These are phyloP conservation scores for Boehmeria nivea DNA, from an alignment of 306 rosid species.

Conservation along the genomic window DNA sequence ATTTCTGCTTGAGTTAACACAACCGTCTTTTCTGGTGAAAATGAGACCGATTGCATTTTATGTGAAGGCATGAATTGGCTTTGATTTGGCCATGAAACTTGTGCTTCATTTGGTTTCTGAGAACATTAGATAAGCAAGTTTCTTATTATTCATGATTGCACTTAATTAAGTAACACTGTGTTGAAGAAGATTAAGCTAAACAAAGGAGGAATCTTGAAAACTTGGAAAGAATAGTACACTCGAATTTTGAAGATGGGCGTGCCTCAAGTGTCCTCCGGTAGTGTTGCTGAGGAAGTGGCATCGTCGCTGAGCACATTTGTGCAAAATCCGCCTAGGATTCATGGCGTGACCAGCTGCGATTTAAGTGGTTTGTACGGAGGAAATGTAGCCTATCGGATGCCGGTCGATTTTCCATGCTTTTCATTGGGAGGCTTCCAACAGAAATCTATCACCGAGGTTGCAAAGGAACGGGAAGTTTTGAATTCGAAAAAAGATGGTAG, in stretches of 20 bases:
- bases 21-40: neutral
- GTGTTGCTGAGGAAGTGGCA: constrained; percentile 55
- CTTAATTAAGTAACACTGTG: constrained; percentile 3
- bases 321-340: constrained; percentile 39
- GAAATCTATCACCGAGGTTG: constrained; percentile 28
- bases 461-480: constrained; percentile 36
- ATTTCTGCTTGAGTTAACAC: no score
- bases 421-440: constrained; percentile 34
- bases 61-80: neutral
- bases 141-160: constrained; percentile 18
- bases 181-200: constrained; percentile 7
- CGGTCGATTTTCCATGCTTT: constrained; percentile 31
- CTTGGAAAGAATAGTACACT: constrained; percentile 30
- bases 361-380: constrained; percentile 46
- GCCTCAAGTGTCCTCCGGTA: constrained; percentile 51
- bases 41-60: no score
- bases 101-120: constrained; percentile 6
- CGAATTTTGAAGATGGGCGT: constrained; percentile 51
- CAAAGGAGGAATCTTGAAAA: constrained; percentile 12
- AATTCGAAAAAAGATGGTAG: constrained; percentile 28
- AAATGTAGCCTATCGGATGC: constrained; percentile 21
- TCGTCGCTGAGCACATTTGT: constrained; percentile 45
- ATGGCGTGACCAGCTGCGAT: constrained; percentile 43
- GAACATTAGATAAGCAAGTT: constrained; percentile 13
- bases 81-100: constrained; percentile 9